Evolutionary conservation across 352 stramenopile species (phyloP).

Genomic region (Pythium monospermum): DNA sequence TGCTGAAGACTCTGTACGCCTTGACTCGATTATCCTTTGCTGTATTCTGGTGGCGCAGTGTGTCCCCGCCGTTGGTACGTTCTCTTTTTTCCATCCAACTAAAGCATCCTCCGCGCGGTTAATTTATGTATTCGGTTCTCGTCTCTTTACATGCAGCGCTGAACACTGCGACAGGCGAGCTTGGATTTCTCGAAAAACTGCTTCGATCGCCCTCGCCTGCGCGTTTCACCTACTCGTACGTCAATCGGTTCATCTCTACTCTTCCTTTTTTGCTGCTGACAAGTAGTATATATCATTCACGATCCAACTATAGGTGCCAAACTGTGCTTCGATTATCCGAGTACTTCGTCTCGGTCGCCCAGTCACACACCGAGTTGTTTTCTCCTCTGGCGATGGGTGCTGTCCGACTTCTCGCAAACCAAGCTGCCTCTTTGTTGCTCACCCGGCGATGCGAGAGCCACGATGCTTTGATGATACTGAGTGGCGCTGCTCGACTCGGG

Average conservation of each 20-base stretch:
- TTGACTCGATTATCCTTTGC: slow-evolving; percentile 27
- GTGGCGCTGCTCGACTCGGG: slow-evolving; percentile 1
- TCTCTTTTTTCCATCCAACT: background rate
- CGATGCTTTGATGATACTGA: slow-evolving; percentile 12
- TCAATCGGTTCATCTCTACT: background rate
- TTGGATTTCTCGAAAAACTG: slow-evolving; percentile 16
- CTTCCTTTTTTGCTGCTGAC: background rate
- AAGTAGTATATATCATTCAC: background rate
- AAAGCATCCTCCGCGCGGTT: too few relatives aligned
- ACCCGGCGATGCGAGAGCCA: slow-evolving; percentile 11
- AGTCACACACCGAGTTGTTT: slow-evolving; percentile 2
- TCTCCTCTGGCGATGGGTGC: slow-evolving; percentile 11
- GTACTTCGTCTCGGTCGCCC: slow-evolving; percentile 8
- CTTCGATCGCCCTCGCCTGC: slow-evolving; percentile 8
- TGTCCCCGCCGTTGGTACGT: slow-evolving; percentile 14
- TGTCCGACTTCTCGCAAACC: slow-evolving; percentile 18
- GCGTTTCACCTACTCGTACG: slow-evolving; percentile 14
- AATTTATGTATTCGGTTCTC: background rate
- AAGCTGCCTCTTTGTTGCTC: slow-evolving; percentile 11
- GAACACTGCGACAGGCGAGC: background rate
- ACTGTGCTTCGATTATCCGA: slow-evolving; percentile 14
- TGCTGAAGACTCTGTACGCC: slow-evolving; percentile 12
- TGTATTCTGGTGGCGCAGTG: slow-evolving; percentile 26
- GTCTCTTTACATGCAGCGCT: background rate
- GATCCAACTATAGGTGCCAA: slow-evolving; percentile 1